Percentiles rank a stretch among this genome's conserved stretches.
Conservation (phyloP, 1,284 basidiomycete species). For the Pholiota adiposa region DNA sequence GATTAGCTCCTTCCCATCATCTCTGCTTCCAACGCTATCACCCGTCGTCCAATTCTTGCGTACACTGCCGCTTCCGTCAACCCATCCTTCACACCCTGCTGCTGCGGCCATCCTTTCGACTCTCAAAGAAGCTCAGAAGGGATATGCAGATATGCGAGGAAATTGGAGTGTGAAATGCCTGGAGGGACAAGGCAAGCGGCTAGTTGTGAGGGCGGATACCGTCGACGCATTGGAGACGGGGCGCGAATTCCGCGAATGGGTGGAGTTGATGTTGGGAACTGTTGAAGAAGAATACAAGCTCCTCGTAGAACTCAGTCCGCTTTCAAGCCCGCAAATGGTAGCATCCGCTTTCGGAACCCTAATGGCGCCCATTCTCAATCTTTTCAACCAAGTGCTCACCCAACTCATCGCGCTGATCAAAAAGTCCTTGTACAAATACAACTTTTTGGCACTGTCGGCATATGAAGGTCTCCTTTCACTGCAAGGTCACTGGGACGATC, state of each 20-base stretch:
- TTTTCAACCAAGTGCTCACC: constrained; percentile 65
- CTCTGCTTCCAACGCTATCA: constrained; percentile 54
- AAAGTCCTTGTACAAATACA: constrained; percentile 82
- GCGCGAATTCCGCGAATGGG: constrained; percentile 70
- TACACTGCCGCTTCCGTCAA: constrained; percentile 70
- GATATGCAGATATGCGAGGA: constrained; percentile 84
- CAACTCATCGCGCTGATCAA: constrained; percentile 74
- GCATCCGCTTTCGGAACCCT: constrained; percentile 62
- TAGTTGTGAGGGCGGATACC: constrained; percentile 68
- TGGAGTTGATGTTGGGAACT: constrained; percentile 59
- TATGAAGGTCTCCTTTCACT: constrained; percentile 58
- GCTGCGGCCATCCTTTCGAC: constrained; percentile 63
- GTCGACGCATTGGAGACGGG: constrained; percentile 66
- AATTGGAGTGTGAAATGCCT: constrained; percentile 74
- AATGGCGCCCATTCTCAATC: constrained; percentile 61
- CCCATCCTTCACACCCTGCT: constrained; percentile 80
- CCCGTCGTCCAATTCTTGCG: constrained; percentile 72
- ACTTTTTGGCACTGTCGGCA: constrained; percentile 77
- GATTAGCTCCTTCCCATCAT: constrained; percentile 56
- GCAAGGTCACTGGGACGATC: constrained; percentile 67
- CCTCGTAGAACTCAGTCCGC: constrained; percentile 62
- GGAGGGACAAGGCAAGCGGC: constrained; percentile 68
- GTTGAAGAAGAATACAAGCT: constrained; percentile 73
- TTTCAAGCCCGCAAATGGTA: constrained; percentile 51
- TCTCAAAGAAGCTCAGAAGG: constrained; percentile 74